Base-by-base conservation (phyloP, 2,329 filamentous ascomycete species). In the Aspergillus neotritici region DNA sequence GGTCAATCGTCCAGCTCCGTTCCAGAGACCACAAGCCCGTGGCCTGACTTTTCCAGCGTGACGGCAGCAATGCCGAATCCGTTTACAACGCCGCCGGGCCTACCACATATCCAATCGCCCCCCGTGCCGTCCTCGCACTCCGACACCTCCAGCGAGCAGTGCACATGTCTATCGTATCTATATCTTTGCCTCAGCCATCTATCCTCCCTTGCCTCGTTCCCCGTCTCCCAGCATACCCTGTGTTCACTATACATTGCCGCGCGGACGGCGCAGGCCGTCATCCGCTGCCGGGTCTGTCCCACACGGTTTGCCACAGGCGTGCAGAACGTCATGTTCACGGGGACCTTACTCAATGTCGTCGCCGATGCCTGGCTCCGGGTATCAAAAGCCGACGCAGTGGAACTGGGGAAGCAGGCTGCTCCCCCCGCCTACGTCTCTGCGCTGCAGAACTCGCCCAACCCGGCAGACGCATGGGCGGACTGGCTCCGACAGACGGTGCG, bases 251-350 rank as follows among this genome's bases (percentile, higher is more conserved):
- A 65, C 37, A 67, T 63, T n/a, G 66, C 66, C 12, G 61, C 69
- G 17, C 59, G 61, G 43, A 72, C 67, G 8, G 68, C 67, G 11
- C 60, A 59, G 25, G 51, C 60, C 14, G 68, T 71, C 11, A 63
- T 73, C 17, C 67, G 66, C 48, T 73, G 70, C 47, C 51, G 58
- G 34, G 50, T 61, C 13, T 73, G 70, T 44, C 69, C 69, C 2
- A 60, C 62, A 31, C 60, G 55, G 29, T 71, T 71, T 43, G 61
- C 66, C 29, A 66, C 68, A 1, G 63, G 64, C 5, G 52, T 69
- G 16, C 70, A 72, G 46, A 73, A 73, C 40, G 62, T 73, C 34
- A 72, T 71, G 67, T 62, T 73, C 37, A 62, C 64, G n/a, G 65
- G 65, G 10, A 71, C 69, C 9, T 55, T 73, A 10, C 53, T 73